Evolutionary conservation across 2,329 filamentous ascomycete species (phyloP).

Genomic region (Fusarium musae): DNA sequence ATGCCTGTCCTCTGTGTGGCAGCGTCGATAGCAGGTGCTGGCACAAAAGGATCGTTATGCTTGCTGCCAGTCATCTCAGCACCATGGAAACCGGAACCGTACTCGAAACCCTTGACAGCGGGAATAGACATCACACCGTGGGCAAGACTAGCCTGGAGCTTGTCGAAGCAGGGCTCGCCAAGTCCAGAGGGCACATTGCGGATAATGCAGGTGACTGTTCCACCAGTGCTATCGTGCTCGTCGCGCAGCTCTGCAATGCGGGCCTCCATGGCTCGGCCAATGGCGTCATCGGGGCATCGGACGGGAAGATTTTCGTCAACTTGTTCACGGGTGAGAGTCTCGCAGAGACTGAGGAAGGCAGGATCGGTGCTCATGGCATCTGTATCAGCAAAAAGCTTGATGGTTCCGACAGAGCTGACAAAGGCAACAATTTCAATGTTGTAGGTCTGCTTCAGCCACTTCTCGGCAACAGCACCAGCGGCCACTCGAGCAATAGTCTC

Average conservation of each 20-base stretch:
- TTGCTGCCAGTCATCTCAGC: constrained; percentile 86
- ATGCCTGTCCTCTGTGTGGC: constrained; percentile 58
- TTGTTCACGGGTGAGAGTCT: constrained; percentile 62
- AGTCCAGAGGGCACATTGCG: constrained; percentile 85
- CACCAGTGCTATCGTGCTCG: constrained; percentile 87
- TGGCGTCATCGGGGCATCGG: constrained; percentile 79
- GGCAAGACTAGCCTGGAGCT: constrained; percentile 89
- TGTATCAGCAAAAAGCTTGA: constrained; percentile 48
- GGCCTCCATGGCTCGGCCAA: constrained; percentile 78
- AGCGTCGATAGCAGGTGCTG: constrained; percentile 55
- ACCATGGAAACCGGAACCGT: constrained; percentile 91
- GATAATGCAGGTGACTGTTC: constrained; percentile 94
- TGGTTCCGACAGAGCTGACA: constrained; percentile 81
- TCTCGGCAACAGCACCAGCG: constrained; percentile 91
- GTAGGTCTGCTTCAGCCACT: constrained; percentile 84
- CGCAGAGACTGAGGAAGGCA: constrained; percentile 78
- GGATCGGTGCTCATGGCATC: constrained; percentile 76
- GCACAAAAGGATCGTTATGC: constrained; percentile 80
- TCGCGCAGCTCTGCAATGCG: constrained; percentile 83
- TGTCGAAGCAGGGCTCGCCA: constrained; percentile 95
- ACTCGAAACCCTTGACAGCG: constrained; percentile 94
- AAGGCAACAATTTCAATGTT: constrained; percentile 93
- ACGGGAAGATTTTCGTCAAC: constrained; percentile 90
- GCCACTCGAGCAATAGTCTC: constrained; percentile 96
- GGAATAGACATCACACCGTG: constrained; percentile 97